phyloP scores from a whole-genome alignment of 2,329 filamentous ascomycete species.

The Cordyceps tenuipes region DNA sequence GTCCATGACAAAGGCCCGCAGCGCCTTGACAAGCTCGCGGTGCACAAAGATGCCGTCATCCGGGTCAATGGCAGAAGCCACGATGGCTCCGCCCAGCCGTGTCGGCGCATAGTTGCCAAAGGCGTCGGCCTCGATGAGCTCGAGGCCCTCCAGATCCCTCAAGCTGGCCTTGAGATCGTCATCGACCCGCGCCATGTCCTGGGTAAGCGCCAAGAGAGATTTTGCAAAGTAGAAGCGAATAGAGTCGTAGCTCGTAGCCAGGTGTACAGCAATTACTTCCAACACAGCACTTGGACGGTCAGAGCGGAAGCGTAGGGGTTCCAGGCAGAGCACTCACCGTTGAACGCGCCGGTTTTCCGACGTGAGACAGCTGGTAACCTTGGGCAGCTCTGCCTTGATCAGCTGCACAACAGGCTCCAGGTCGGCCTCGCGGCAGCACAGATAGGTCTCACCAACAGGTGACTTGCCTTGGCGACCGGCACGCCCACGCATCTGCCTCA shows the following conservation, averaged over 20 bases:
- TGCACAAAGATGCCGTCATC: slow-evolving; percentile 69
- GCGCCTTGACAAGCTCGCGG: slow-evolving; percentile 56
- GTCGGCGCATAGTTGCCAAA: slow-evolving; percentile 51
- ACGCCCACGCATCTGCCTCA: slow-evolving; percentile 72
- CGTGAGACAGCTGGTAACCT: slow-evolving; percentile 58
- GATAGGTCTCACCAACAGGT: slow-evolving; percentile 66
- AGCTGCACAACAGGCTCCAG: slow-evolving; percentile 61
- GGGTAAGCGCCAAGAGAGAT: slow-evolving; percentile 56
- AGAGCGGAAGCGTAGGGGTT: slow-evolving; percentile 8
- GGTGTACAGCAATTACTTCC: slow-evolving; percentile 59
- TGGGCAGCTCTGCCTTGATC: slow-evolving; percentile 64
- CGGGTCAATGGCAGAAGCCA: slow-evolving; percentile 63
- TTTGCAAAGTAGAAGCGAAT: slow-evolving; percentile 60
- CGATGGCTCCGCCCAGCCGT: slow-evolving; percentile 59
- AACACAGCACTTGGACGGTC: slow-evolving; percentile 51
- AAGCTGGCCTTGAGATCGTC: slow-evolving; percentile 51
- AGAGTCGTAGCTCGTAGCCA: slow-evolving; percentile 57
- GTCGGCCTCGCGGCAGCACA: slow-evolving; percentile 63
- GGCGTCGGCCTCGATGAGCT: slow-evolving; percentile 44
- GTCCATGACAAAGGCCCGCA: slow-evolving; percentile 70
- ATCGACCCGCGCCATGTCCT: slow-evolving; percentile 39
- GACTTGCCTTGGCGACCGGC: slow-evolving; percentile 74
- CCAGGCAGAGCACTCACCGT: slow-evolving; percentile 32
- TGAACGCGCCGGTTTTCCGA: slow-evolving; percentile 61
- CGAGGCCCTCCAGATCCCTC: slow-evolving; percentile 44